Evolutionary conservation across 2,329 filamentous ascomycete genomes (phyloP).

Genomic region (Aspergillus ruber): DNA sequence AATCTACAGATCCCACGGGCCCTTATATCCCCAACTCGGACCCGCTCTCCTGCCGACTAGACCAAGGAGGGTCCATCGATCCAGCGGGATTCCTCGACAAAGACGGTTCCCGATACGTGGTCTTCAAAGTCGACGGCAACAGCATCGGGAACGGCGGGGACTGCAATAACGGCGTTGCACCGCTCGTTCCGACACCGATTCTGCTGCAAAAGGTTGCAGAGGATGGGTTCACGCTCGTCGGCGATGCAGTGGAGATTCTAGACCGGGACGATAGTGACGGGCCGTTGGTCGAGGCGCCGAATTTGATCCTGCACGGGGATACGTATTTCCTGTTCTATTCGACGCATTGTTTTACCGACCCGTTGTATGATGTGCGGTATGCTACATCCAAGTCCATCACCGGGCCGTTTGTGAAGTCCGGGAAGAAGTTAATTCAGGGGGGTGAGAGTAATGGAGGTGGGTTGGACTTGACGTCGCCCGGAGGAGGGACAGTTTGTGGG

Average conservation of each 20-base stretch:
- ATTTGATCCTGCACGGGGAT: constrained; percentile 39
- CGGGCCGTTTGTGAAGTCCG: constrained; percentile 34
- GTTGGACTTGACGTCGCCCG: constrained; percentile 21
- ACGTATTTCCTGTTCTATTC: constrained; percentile 59
- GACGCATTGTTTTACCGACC: constrained; percentile 52
- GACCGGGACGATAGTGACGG: constrained; percentile 59
- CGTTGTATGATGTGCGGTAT: constrained; percentile 55
- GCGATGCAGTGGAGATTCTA: constrained; percentile 50
- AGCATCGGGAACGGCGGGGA: constrained; percentile 42
- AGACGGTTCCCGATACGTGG: constrained; percentile 51
- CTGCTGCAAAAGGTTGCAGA: constrained; percentile 34
- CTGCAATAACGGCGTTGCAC: constrained; percentile 41
- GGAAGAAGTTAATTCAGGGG: constrained; percentile 27
- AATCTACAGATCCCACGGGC: constrained; percentile 37
- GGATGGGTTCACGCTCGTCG: constrained; percentile 50
- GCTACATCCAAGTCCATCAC: constrained; percentile 41
- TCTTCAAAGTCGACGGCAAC: constrained; percentile 64
- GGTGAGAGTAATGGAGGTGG: constrained; percentile 23
- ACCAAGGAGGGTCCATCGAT: constrained; percentile 57
- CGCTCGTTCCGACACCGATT: constrained; percentile 31
- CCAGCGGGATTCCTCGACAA: constrained; percentile 53
- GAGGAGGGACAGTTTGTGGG: constrained; percentile 25
- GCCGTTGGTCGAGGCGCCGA: constrained; percentile 58
- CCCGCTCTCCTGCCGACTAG: constrained; percentile 49
- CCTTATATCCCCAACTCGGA: constrained; percentile 46